Evolutionary conservation across 2,329 filamentous ascomycete genomes (phyloP), one percentile per base, ranked within the genome.

Genomic region (Chaetomiaceae sp.): DNA sequence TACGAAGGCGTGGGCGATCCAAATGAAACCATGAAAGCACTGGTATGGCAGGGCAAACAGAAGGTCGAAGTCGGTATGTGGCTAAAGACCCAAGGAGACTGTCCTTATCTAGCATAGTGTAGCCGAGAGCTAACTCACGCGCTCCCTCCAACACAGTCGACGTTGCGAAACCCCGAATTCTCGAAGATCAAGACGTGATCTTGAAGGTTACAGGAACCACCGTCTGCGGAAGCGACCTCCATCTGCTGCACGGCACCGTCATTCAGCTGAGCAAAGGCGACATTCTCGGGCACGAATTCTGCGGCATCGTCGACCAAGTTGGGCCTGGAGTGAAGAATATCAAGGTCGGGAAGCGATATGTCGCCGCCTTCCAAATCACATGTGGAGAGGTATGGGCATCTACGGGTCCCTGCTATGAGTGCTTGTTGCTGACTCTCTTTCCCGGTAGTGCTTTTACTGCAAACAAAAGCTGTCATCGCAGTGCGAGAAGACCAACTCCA

Each of bases 311-410:
- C 3, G 76, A 79, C 30, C 70, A 76, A 43, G 71, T 85, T 1
- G 86, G 86, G 0, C 66, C 79, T 0, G 73, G 58, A 0, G 75
- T 82, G 3, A 79, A 69, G 45, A 77, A 76, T 3, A 67, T 85
- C 43, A 69, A 81, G 55, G 68, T 74, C 7, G 86, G 85, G 13
- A 78, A 83, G 60, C 75, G 90, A 27, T 90, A 94, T 18, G 90
- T 95, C 1, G 89, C 87, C 0, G 87, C 84, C 9, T 95, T 95
- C 74, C 89, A 94, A 68, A 94, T 95, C 64, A 87, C 89, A 0
- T 84, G 80, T 56, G 80, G 79, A 7, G 72, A 63, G 21, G 58
- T 58, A 51, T 27, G 51, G 2, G 13, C 4, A 16, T 6, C 3
- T 1, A 7, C 11, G 13, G 8, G 2, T 30, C 37, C 6, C 25